Percentiles rank a stretch among this genome's conserved stretches.
phyloP scores from a whole-genome alignment of 495 filamentous ascomycete genomes.

The Massariosphaeria phaeospora region DNA sequence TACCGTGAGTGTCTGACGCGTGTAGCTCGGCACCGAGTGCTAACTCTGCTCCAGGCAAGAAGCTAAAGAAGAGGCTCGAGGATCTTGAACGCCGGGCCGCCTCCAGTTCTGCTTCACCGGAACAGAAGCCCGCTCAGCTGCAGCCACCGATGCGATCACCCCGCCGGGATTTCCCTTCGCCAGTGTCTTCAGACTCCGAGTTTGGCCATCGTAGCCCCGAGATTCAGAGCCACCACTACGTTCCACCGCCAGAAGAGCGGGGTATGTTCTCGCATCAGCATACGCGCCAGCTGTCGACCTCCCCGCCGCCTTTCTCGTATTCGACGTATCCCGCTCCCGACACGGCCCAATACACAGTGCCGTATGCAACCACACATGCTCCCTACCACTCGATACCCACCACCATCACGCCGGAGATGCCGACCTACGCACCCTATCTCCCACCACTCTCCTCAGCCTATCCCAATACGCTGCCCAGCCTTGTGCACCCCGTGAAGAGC shows the following conservation, averaged over 20 bases:
- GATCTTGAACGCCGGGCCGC: slow-evolving; percentile 91
- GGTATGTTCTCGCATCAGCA: slow-evolving; percentile 64
- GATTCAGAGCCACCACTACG: slow-evolving; percentile 33
- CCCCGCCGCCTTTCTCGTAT: slow-evolving; percentile 68
- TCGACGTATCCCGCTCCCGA: slow-evolving; percentile 64
- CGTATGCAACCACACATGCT: slow-evolving; percentile 56
- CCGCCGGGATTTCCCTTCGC: slow-evolving; percentile 50
- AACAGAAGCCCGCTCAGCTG: slow-evolving; percentile 55
- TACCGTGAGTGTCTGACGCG: slow-evolving; percentile 67
- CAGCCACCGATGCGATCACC: slow-evolving; percentile 45
- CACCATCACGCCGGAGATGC: slow-evolving; percentile 50
- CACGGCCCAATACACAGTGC: slow-evolving; percentile 53
- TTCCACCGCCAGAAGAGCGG: slow-evolving; percentile 42
- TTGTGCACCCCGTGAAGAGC: slow-evolving; percentile 61
- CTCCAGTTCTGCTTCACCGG: slow-evolving; percentile 68
- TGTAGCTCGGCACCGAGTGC: background rate
- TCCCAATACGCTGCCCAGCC: slow-evolving; percentile 61
- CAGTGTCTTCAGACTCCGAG: slow-evolving; percentile 40
- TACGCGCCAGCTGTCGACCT: slow-evolving; percentile 63
- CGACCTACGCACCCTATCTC: slow-evolving; percentile 58
- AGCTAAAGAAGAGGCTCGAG: slow-evolving; percentile 95
- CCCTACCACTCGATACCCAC: slow-evolving; percentile 60
- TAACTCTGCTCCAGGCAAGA: slow-evolving; percentile 68
- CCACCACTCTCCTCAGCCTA: slow-evolving; percentile 53
- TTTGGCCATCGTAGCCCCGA: slow-evolving; percentile 35